These are phyloP conservation scores for Allantophomopsis lycopodina DNA, from an alignment of 2,329 filamentous ascomycete genomes.

Conservation along the genomic window DNA sequence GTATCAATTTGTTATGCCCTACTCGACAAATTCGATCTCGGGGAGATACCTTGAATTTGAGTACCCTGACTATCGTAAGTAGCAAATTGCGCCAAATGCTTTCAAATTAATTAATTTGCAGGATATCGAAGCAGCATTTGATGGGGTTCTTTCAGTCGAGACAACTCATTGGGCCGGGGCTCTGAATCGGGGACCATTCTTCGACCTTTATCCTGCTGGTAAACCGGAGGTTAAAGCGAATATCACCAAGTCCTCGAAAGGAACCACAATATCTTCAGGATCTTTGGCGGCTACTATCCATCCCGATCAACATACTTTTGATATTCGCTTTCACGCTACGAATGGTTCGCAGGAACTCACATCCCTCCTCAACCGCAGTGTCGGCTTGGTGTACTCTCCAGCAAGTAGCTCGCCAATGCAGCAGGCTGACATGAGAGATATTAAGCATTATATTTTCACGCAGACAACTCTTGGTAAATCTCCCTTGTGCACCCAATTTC, in stretches of 20 bases:
- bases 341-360: conserved; percentile 36
- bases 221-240: conserved; percentile 25
- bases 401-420: conserved; percentile 35
- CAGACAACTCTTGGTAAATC: conserved; percentile 31
- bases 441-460: conserved; percentile 41
- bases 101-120: conserved; percentile 5
- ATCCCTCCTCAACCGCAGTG: conserved; percentile 36
- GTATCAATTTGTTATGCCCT: conserved; percentile 40
- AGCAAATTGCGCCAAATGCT: not conserved
- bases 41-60: conserved; percentile 40
- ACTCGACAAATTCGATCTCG: conserved; percentile 37
- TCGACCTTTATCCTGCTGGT: conserved; percentile 41
- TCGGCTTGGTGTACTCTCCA: conserved; percentile 42
- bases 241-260: conserved; percentile 25
- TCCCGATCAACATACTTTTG: conserved; percentile 33
- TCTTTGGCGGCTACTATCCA: conserved; percentile 35
- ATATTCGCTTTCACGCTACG: conserved; percentile 38
- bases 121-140: conserved; percentile 41
- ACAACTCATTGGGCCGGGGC: conserved; percentile 43
- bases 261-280: conserved; percentile 36
- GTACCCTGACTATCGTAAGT: conserved; percentile 35
- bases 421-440: conserved; percentile 35
- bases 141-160: conserved; percentile 46
- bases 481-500: too few relatives aligned
- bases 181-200: conserved; percentile 35